Evolutionary conservation across 129 eudicot genomes (phyloP).

Genomic region (Flaveria ramosissima): DNA sequence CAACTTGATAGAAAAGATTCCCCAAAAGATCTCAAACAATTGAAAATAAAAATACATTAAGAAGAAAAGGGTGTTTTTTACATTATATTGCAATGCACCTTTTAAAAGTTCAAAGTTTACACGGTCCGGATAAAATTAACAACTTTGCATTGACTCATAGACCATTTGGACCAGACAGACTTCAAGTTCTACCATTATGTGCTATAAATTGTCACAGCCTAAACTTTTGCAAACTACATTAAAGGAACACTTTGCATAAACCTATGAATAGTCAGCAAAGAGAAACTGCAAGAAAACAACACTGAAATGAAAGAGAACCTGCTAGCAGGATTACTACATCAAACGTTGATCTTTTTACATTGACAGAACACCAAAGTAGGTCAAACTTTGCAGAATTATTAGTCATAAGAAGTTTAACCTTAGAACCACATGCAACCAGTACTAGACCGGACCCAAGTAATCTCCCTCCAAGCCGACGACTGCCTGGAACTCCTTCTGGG

Average conservation of each 20-base stretch:
- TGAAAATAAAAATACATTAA: neutral
- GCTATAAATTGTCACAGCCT: neutral
- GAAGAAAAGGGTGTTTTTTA: neutral
- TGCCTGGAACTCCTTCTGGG: slow-evolving; percentile 66
- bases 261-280: neutral
- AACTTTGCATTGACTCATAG: no score
- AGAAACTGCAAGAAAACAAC: neutral
- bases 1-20: slow-evolving; percentile 10
- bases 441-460: slow-evolving; percentile 65
- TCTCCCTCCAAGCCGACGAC: slow-evolving; percentile 70
- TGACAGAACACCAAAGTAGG: neutral
- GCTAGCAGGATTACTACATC: slow-evolving; percentile 2
- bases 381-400: neutral
- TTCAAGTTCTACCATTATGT: neutral
- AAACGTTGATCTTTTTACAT: neutral
- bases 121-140: no score
- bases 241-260: neutral
- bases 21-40: neutral
- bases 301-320: neutral
- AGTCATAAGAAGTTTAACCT: neutral
- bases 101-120: no score
- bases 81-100: neutral
- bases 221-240: neutral
- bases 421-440: neutral
- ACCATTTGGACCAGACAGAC: neutral